A percentile compares a stretch with the other conserved stretches of the same genome.
Evolutionary conservation across 139 green algal genomes (phyloP).

Genomic region (Medakamo hakoo): DNA sequence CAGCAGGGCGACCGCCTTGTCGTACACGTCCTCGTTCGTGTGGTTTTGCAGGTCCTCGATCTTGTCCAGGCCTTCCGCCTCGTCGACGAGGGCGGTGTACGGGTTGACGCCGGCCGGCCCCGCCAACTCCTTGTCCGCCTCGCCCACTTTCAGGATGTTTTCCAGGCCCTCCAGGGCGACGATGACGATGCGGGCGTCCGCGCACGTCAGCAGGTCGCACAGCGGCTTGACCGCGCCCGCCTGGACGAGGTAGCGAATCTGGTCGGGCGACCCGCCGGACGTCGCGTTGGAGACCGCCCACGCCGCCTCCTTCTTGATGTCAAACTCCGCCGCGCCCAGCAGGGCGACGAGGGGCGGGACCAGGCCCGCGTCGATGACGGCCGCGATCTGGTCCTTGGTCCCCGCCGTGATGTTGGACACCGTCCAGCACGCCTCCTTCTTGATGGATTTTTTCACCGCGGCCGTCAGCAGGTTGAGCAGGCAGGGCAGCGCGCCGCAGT

Average conservation of each 20-base stretch:
- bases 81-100: constrained; percentile 78
- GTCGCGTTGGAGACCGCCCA: constrained; percentile 99
- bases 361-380: constrained; percentile 78
- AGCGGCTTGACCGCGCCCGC: constrained; percentile 84
- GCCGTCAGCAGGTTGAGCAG: constrained; percentile 79
- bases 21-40: constrained; percentile 93
- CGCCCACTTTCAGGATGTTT: constrained; percentile 26
- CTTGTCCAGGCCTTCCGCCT: constrained; percentile 95
- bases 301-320: constrained; percentile 99
- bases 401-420: constrained; percentile 99
- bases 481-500: constrained; percentile 86
- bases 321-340: constrained; percentile 83
- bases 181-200: constrained; percentile 85
- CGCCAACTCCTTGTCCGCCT: constrained; percentile 48
- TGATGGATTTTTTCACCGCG: constrained; percentile 98
- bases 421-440: constrained; percentile 99
- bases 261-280: constrained; percentile 63
- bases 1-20: constrained; percentile 92
- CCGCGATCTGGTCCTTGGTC: constrained; percentile 97
- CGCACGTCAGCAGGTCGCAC: constrained; percentile 83
- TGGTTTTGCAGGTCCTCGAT: constrained; percentile 90
- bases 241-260: constrained; percentile 77
- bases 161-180: constrained; percentile 85
- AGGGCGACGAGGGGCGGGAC: constrained; percentile 79
- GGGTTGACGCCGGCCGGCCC: constrained; percentile 48